A percentile compares a stretch with the other conserved stretches of the same genome.
Evolutionary conservation across 2,329 filamentous ascomycete species (phyloP).

Genomic region (Talaromyces pinophilus): DNA sequence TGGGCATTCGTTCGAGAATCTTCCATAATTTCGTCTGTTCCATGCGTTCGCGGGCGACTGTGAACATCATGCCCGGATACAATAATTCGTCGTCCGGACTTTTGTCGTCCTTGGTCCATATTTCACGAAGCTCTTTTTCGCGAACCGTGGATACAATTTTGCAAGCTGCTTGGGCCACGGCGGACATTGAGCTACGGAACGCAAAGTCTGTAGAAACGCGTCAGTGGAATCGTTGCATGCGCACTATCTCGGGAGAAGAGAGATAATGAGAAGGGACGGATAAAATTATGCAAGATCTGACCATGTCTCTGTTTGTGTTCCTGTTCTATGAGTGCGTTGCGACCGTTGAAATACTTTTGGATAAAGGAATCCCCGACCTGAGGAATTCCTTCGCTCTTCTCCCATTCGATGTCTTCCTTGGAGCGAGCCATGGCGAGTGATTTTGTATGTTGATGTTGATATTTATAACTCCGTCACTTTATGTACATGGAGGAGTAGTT

Average conservation of each 20-base stretch:
- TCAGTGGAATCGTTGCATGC: background rate
- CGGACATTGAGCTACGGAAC: conserved; percentile 62
- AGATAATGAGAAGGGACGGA: background rate
- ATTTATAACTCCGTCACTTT: background rate
- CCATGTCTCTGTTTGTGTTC: conserved; percentile 83
- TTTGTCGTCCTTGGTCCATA: conserved; percentile 69
- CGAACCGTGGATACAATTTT: conserved; percentile 79
- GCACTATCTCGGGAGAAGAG: background rate
- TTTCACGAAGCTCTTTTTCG: conserved; percentile 69
- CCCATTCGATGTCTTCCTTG: conserved; percentile 33
- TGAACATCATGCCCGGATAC: conserved; percentile 93
- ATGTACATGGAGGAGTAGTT: background rate
- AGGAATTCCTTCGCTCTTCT: conserved; percentile 47
- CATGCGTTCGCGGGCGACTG: conserved; percentile 79
- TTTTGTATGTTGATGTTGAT: background rate
- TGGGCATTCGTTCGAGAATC: conserved; percentile 83
- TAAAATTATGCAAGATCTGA: conserved; percentile 39
- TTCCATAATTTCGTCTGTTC: conserved; percentile 81
- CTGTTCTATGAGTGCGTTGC: conserved; percentile 72
- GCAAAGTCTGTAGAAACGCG: conserved; percentile 29
- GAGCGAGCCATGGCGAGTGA: conserved; percentile 9
- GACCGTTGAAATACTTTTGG: conserved; percentile 75
- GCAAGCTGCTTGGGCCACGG: conserved; percentile 74
- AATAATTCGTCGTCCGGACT: conserved; percentile 62
- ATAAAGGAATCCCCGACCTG: conserved; percentile 70